Base-by-base conservation (phyloP, 345 rosid genomes). In the Arabis hirsuta region DNA sequence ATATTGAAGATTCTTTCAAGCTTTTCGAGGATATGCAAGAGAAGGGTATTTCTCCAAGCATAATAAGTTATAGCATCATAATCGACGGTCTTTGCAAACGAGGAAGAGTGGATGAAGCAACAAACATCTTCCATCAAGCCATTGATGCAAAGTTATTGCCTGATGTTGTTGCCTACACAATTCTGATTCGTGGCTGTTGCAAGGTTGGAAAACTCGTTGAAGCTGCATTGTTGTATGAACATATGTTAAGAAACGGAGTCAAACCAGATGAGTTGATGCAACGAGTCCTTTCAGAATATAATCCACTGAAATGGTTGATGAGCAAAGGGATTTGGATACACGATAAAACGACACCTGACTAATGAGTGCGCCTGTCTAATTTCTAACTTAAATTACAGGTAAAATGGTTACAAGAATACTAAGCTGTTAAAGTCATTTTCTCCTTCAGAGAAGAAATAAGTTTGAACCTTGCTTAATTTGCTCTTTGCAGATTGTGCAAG, bases 151-250 rank as follows among this genome's bases (percentile, higher is more conserved):
- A 52, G 16, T 12, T 85, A 52, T 39, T 85, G 73, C 83, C 85
- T 43, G 87, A 83, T 80, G 83, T 82, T 45, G 77, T 85, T 67
- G 82, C 83, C 46, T 80, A 80, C 67, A 16, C 72, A 0, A 82
- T 85, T 77, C 62, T 85, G 42, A 83, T 85, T 43, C 80, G 82
- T 71, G 84, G 84, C 19, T 85, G 26, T 56, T 83, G 89, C 76
- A 82, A 83, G 39, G 79, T 71, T 53, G 82, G 85, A 38, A 85
- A 58, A 69, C 65, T 80, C 7, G 66, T 4, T n/a, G 85, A 85
- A 71, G 89, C 84, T 58, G 63, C 58, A 56, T 46, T 72, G 50
- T 77, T 79, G 74, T 85, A 62, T 64, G 76, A 76, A 10, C 56
- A 31, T 1, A 85, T 85, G 85, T 41, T 82, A 9, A 76, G 69